Base-by-base conservation (phyloP, 116 monocot species). In the Papilionanthe hybrid region DNA sequence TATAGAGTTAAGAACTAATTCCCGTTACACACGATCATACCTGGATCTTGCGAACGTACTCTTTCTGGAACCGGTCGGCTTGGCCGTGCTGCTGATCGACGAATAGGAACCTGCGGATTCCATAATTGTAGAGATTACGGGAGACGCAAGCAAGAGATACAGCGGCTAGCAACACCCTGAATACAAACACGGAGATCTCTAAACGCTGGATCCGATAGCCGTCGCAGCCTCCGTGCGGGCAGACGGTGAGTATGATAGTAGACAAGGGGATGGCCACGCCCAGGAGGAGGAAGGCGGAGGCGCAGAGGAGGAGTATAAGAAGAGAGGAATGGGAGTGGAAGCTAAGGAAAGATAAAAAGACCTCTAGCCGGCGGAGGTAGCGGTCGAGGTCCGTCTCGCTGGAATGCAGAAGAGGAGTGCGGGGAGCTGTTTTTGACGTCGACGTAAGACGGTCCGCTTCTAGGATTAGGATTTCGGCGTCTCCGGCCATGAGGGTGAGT, bases 21-120 rank as follows among this genome's bases (percentile, higher is more conserved):
- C 11, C 32, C 3, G 43, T 73, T 73, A 9, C 18, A 43, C 18
- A n/a, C 72, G 9, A 43, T 55, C 29, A 47, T 50, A 93, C 96
- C 91, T 90, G 82, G 72, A 93, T 92, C 82, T 89, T 90, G 25
- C 68, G 63, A 10, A 81, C 81, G 75, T 96, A 96, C 83, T 87
- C 85, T 28, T 90, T 79, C 82, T 86, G 93, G 82, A 96, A 84
- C 75, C 89, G 75, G 45, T 85, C 79, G 20, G 72, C n/a, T 55
- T 80, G 78, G 11, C 88, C 87, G 56, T 83, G 86, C 12, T 84
- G 77, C 79, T 82, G 84, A 83, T 94, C 94, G 17, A 92, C 85
- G 84, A 93, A 94, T 37, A 96, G 76, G 55, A 96, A 96, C 80
- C 79, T 87, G 79, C 92, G 37, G 29, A 94, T 53, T 73, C 91